Conservation (phyloP, 305 asterid species). For the Withania somnifera region DNA sequence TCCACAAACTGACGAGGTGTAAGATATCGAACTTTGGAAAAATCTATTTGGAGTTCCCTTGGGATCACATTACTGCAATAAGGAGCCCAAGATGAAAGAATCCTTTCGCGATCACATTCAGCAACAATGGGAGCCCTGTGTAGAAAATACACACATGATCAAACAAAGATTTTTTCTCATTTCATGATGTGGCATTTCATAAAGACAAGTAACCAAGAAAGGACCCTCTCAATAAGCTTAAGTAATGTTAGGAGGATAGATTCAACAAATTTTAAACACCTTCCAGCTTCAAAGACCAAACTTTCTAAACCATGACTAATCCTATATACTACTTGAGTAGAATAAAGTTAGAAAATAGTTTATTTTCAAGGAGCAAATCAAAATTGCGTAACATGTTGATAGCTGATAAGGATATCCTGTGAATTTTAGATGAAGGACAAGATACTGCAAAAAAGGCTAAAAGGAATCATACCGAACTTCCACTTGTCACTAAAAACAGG, state of each 20-base stretch:
- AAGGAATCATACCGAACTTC: not conserved
- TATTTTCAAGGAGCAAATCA: not conserved
- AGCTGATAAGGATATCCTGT: not conserved
- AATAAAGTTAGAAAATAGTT: not conserved
- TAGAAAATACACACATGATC: constrained; percentile 6
- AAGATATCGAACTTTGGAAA: constrained; percentile 70
- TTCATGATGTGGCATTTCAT: not conserved
- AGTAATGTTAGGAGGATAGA: not conserved
- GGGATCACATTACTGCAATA: constrained; percentile 52
- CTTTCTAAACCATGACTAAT: not conserved
- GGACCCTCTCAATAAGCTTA: not conserved
- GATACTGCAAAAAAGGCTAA: not conserved
- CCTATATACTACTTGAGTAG: not conserved
- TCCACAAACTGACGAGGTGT: constrained; percentile 76
- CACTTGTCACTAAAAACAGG: not conserved
- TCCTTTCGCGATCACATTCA: constrained; percentile 73
- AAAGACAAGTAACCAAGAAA: not conserved
- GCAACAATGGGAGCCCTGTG: constrained; percentile 84
- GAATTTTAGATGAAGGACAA: not conserved
- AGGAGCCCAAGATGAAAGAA: constrained; percentile 79
- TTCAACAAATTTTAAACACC: not conserved
- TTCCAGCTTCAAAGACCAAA: not conserved
- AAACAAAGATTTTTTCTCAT: constrained; percentile 1
- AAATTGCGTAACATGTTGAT: not conserved
- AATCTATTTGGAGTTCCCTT: constrained; percentile 58